Percentiles rank a stretch among this genome's conserved stretches.
Conservation (phyloP, 2,329 filamentous ascomycete species). For the Diaporthe citriasiana region DNA sequence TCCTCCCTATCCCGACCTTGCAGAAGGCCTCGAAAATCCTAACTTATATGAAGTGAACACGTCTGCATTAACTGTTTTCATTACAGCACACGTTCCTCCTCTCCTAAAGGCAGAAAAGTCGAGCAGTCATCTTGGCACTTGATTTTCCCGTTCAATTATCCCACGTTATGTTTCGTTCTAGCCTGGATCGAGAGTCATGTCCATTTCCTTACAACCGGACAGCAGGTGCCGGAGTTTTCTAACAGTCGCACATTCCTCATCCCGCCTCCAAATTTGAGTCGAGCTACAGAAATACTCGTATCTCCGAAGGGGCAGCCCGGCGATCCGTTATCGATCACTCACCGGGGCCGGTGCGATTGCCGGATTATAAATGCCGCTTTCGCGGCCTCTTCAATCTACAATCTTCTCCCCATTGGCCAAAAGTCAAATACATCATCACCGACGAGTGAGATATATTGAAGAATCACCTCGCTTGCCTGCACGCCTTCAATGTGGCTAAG, state of each 20-base stretch:
- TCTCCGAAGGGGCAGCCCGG: slow-evolving; percentile 27
- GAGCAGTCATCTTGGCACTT: neutral
- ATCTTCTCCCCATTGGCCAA: slow-evolving; percentile 6
- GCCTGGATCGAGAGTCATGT: neutral
- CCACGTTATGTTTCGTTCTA: neutral
- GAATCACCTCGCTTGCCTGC: neutral
- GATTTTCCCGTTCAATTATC: neutral
- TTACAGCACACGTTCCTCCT: neutral
- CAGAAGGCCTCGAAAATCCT: neutral
- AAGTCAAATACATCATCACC: neutral
- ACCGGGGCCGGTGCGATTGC: slow-evolving; percentile 6
- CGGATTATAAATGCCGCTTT: slow-evolving; percentile 16
- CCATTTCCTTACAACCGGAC: neutral
- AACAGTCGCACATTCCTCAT: neutral
- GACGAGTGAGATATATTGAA: too few species aligned
- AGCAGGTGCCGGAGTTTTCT: neutral
- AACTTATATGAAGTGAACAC: neutral
- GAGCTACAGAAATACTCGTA: slow-evolving; percentile 19
- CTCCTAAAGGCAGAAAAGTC: neutral
- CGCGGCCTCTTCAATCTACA: neutral
- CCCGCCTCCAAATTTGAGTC: neutral
- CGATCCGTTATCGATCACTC: slow-evolving; percentile 12
- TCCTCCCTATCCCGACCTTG: neutral
- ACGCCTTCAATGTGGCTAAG: too few species aligned
- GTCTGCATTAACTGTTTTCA: neutral